phyloP scores from a whole-genome alignment of 2,329 filamentous ascomycete species.

The Cordyceps cicadae region DNA sequence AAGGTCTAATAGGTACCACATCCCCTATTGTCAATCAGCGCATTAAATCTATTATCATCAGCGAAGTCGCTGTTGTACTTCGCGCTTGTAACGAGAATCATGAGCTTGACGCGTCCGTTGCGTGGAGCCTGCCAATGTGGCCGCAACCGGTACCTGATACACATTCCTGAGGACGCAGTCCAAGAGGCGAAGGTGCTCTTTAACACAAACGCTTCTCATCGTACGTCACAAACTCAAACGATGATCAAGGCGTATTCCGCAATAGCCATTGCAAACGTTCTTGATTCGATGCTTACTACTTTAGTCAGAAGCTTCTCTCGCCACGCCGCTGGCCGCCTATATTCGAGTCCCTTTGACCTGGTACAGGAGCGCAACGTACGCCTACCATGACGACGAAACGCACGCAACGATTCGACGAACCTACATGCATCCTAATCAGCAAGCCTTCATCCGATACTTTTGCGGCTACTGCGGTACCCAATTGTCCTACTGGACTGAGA shows the following conservation, averaged over 20 bases:
- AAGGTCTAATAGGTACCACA: neutral
- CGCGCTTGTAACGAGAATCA: constrained; percentile 16
- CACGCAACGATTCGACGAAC: constrained; percentile 56
- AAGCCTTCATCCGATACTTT: constrained; percentile 63
- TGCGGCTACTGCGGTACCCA: constrained; percentile 89
- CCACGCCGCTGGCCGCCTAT: constrained; percentile 68
- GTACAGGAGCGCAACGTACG: constrained; percentile 68
- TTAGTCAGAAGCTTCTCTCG: constrained; percentile 53
- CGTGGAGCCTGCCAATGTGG: constrained; percentile 78
- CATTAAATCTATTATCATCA: too few relatives aligned
- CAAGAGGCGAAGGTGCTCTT: constrained; percentile 61
- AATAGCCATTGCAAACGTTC: neutral
- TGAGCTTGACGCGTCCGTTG: constrained; percentile 47
- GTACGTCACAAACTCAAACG: constrained; percentile 45
- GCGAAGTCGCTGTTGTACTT: neutral
- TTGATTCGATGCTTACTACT: neutral
- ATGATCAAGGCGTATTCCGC: neutral
- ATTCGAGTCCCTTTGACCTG: constrained; percentile 73
- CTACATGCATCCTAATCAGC: constrained; percentile 53
- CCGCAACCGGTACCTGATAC: constrained; percentile 71
- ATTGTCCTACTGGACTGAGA: constrained; percentile 74
- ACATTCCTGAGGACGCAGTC: constrained; percentile 51
- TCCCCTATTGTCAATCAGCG: neutral
- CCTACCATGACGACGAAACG: constrained; percentile 72
- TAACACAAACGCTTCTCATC: constrained; percentile 58